Evolutionary conservation across 768 basidiomycete species (phyloP).

Genomic region (Phallus indusiatus): DNA sequence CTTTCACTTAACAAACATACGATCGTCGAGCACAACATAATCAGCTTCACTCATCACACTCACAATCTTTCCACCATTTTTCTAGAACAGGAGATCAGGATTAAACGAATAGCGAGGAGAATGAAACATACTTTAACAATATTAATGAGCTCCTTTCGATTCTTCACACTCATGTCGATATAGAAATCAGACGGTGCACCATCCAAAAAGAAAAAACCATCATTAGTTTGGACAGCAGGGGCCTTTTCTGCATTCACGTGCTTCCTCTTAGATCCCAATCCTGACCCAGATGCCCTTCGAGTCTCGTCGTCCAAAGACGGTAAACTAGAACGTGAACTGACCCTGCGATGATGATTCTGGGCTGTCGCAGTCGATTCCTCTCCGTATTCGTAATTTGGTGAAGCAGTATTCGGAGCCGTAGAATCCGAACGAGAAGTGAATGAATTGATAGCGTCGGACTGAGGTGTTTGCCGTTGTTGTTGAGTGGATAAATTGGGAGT

Average conservation of each 20-base stretch:
- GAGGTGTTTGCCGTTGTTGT: no score
- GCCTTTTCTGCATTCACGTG: neutral
- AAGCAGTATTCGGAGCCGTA: neutral
- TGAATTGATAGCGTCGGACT: neutral
- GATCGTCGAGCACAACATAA: conserved; percentile 43
- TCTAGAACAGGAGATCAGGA: conserved; percentile 29
- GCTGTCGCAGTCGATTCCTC: neutral
- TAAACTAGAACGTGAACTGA: neutral
- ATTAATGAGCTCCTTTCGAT: conserved; percentile 38
- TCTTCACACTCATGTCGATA: conserved; percentile 57
- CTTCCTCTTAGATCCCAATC: neutral
- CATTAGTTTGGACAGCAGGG: neutral
- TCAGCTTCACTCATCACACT: conserved; percentile 46
- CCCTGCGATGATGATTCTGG: neutral
- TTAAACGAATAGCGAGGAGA: neutral
- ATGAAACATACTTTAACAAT: conserved; percentile 47
- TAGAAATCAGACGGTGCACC: conserved; percentile 47
- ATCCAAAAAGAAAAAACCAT: conserved; percentile 34
- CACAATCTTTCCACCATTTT: conserved; percentile 54
- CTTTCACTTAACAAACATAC: neutral
- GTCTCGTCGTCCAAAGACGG: neutral
- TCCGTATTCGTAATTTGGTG: neutral
- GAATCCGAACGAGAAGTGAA: neutral
- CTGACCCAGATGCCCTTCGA: neutral
- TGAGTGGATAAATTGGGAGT: no score